A percentile compares a stretch with the other conserved stretches of the same genome.
Conservation (phyloP, 352 stramenopile genomes). For the Globisporangium takayamanum region DNA sequence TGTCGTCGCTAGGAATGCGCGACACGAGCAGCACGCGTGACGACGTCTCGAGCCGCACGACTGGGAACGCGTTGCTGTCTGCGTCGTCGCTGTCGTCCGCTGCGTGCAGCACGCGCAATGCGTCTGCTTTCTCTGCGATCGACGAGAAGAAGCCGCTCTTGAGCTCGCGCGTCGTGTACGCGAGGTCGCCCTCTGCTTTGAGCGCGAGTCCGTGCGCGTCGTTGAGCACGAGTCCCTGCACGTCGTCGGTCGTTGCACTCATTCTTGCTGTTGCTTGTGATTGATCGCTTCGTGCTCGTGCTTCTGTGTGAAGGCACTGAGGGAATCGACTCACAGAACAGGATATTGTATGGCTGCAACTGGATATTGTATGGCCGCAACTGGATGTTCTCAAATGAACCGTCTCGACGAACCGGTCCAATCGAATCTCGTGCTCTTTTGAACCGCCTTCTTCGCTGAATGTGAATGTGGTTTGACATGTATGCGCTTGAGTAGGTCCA, state of each 20-base stretch:
- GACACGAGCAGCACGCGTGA: conserved; percentile 51
- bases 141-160: conserved; percentile 74
- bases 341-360: too few relatives aligned
- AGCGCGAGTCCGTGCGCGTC: conserved; percentile 70
- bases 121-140: conserved; percentile 62
- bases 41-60: conserved; percentile 48
- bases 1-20: conserved; percentile 29
- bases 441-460: too few relatives aligned
- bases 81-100: conserved; percentile 19
- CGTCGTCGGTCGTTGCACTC: conserved; percentile 20
- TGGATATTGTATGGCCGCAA: too few relatives aligned
- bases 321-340: too few relatives aligned
- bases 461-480: too few relatives aligned
- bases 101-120: conserved; percentile 33
- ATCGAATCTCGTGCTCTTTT: too few relatives aligned
- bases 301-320: not conserved
- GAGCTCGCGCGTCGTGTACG: conserved; percentile 33
- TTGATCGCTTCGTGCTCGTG: not conserved
- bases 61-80: conserved; percentile 30
- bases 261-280: not conserved
- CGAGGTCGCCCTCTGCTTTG: conserved; percentile 56
- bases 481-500: too few relatives aligned
- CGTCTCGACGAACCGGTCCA: too few relatives aligned
- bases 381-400: too few relatives aligned
- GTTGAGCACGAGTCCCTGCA: conserved; percentile 65